Evolutionary conservation across 2,329 filamentous ascomycete species (phyloP).

Genomic region (Botrytis hyacinthi): DNA sequence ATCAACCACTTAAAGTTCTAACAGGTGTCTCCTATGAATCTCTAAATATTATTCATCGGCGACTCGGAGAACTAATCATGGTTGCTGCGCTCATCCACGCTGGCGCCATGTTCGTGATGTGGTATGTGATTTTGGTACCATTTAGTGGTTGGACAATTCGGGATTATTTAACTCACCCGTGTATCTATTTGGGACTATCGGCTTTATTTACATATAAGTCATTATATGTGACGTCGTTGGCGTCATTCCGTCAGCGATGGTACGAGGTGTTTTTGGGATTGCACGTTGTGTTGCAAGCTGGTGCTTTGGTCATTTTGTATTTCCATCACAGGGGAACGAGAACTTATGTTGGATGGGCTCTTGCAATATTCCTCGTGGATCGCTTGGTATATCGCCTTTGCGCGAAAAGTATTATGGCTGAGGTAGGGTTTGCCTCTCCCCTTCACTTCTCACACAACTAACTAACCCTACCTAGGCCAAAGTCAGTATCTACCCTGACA

Average conservation of each 20-base stretch:
- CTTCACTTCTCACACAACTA: not conserved
- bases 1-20: constrained; percentile 58
- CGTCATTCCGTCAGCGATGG: constrained; percentile 56
- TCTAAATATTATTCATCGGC: constrained; percentile 63
- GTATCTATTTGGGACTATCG: constrained; percentile 53
- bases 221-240: constrained; percentile 61
- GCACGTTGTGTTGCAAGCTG: constrained; percentile 57
- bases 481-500: constrained; percentile 54
- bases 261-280: constrained; percentile 62
- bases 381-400: constrained; percentile 52
- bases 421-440: constrained; percentile 40
- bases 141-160: constrained; percentile 50
- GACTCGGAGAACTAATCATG: constrained; percentile 61
- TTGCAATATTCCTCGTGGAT: constrained; percentile 25
- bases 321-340: constrained; percentile 55
- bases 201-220: constrained; percentile 58
- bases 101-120: constrained; percentile 52
- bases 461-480: constrained; percentile 27
- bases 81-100: constrained; percentile 57
- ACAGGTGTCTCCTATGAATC: constrained; percentile 66
- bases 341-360: constrained; percentile 52
- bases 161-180: constrained; percentile 50
- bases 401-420: constrained; percentile 49
- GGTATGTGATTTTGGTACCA: constrained; percentile 51
- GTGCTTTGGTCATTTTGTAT: constrained; percentile 55